Evolutionary conservation across 352 stramenopile species (phyloP).

Genomic region (Pythium myriotylum): DNA sequence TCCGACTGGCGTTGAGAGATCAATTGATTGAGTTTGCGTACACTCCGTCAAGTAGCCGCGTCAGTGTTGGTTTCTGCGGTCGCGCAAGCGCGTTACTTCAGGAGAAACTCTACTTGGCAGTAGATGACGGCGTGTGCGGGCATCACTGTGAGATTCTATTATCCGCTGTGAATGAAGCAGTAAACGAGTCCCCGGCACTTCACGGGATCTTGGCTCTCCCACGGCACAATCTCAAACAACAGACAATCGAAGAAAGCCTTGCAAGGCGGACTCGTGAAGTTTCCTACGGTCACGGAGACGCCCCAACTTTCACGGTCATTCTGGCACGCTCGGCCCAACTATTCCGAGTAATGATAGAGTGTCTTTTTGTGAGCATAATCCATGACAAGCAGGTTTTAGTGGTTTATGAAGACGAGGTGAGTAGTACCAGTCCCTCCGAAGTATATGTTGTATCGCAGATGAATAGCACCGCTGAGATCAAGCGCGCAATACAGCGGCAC

Average conservation of each 20-base stretch:
- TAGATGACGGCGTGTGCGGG: background rate
- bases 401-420: conserved; percentile 5
- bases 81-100: background rate
- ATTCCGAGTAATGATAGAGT: conserved; percentile 26
- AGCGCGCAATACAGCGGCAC: too few species aligned
- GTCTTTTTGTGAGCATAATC: conserved; percentile 31
- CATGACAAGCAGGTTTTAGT: conserved; percentile 29
- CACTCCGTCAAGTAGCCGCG: background rate
- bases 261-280: too few species aligned
- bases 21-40: background rate
- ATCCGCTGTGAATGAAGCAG: background rate
- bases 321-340: background rate
- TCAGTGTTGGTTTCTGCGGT: background rate
- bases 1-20: background rate
- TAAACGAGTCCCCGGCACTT: background rate
- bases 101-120: conserved; percentile 4
- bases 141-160: background rate
- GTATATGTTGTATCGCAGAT: background rate
- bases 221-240: background rate
- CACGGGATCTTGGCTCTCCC: background rate
- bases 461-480: background rate
- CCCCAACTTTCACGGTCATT: background rate
- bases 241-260: background rate
- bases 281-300: too few species aligned
- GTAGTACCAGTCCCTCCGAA: background rate